phyloP scores from a whole-genome alignment of 306 rosid species.

The Cucumis melo region DNA sequence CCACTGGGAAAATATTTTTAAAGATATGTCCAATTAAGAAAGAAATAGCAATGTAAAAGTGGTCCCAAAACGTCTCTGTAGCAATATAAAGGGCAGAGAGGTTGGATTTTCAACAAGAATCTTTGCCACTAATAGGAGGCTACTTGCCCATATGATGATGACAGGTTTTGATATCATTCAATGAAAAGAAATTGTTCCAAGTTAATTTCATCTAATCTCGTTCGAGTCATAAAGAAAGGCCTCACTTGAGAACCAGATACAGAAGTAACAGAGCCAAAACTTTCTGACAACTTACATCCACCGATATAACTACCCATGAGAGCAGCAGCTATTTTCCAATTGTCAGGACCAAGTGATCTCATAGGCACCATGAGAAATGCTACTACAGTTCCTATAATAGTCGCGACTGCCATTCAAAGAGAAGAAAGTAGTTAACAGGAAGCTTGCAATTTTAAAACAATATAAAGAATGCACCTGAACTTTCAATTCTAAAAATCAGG shows the following conservation, averaged over 20 bases:
- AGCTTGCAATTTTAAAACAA: neutral
- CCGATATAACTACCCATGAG: slow-evolving; percentile 46
- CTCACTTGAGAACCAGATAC: neutral
- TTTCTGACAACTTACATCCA: slow-evolving; percentile 29
- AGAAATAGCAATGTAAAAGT: neutral
- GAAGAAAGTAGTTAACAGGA: neutral
- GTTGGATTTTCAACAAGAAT: neutral
- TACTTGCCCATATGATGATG: neutral
- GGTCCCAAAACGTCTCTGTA: neutral
- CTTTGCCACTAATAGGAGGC: neutral
- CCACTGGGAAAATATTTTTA: neutral
- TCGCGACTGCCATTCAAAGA: slow-evolving; percentile 21
- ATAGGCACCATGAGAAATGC: slow-evolving; percentile 38
- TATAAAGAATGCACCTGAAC: neutral
- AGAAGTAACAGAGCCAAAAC: neutral
- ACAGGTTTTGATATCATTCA: neutral
- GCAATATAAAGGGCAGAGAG: neutral
- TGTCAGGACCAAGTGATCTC: slow-evolving; percentile 44
- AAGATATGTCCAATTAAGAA: neutral
- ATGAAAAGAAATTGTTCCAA: neutral
- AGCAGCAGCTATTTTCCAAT: slow-evolving; percentile 43
- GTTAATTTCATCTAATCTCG: neutral
- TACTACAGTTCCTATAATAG: slow-evolving; percentile 29
- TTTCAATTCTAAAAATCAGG: neutral
- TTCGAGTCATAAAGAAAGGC: neutral